Evolutionary conservation across 495 filamentous ascomycete genomes (phyloP).

Genomic region (Neurospora hispaniola): DNA sequence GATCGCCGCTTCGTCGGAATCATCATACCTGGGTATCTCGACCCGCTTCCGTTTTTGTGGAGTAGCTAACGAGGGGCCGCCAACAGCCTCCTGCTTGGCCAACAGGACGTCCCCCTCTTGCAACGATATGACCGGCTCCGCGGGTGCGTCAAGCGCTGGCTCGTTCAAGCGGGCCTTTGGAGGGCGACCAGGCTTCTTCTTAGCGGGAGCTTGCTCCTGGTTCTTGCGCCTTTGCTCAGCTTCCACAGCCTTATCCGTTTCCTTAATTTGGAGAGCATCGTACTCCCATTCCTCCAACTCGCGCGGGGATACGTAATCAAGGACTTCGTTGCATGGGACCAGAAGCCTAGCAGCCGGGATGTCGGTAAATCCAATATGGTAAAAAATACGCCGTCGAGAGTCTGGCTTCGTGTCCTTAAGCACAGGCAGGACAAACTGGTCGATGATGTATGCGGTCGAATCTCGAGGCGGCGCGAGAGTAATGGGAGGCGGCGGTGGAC

Average conservation of each 20-base stretch:
- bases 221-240: not conserved
- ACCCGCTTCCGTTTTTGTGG: conserved; percentile 17
- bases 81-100: conserved; percentile 8
- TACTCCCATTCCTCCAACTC: conserved; percentile 37
- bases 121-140: not conserved
- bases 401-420: conserved; percentile 8
- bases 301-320: conserved; percentile 36
- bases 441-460: conserved; percentile 36
- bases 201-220: not conserved
- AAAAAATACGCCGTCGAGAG: conserved; percentile 27
- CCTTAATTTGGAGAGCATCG: conserved; percentile 16
- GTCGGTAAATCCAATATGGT: conserved; percentile 35
- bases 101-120: conserved; percentile 8
- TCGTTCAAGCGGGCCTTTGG: not conserved
- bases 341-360: conserved; percentile 27
- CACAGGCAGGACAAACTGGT: conserved; percentile 30
- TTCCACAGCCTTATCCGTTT: conserved; percentile 14
- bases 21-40: conserved; percentile 7
- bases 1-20: conserved; percentile 16
- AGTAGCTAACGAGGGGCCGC: conserved; percentile 24
- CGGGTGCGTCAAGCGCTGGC: conserved; percentile 1
- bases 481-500: conserved; percentile 27
- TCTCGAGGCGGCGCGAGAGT: conserved; percentile 26
- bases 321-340: conserved; percentile 26
- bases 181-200: conserved; percentile 2